A percentile compares a stretch with the other conserved stretches of the same genome.
Evolutionary conservation across 2,329 filamentous ascomycete species (phyloP).

Genomic region (Cordyceps fumosorosea): DNA sequence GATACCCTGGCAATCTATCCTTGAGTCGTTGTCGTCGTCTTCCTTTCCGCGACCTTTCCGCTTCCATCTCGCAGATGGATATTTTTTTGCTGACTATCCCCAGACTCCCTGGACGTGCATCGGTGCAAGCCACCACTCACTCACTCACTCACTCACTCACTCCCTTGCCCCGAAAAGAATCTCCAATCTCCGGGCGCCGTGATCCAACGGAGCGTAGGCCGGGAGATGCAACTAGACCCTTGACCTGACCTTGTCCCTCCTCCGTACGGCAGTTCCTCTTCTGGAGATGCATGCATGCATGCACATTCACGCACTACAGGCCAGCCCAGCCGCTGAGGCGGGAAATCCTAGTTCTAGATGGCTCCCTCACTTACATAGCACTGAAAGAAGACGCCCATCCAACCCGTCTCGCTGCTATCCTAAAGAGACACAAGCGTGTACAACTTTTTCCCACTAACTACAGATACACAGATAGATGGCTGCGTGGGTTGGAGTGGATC

Average conservation of each 20-base stretch:
- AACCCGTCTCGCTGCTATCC: slow-evolving; percentile 4
- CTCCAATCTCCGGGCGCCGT: neutral
- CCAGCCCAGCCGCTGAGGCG: neutral
- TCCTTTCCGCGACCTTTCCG: neutral
- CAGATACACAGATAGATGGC: too few species aligned
- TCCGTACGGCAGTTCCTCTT: neutral
- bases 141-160: too few species aligned
- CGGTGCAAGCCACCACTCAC: neutral
- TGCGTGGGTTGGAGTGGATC: slow-evolving; percentile 3
- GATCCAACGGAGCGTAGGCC: neutral
- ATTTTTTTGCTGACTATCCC: too few species aligned
- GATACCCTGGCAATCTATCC: neutral
- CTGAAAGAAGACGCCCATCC: neutral
- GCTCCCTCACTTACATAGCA: neutral
- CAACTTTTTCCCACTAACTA: neutral
- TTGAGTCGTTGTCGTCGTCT: neutral
- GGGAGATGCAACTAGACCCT: neutral
- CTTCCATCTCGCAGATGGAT: too few species aligned
- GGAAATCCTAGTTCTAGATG: neutral
- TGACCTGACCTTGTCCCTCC: too few species aligned
- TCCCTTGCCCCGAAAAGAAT: neutral
- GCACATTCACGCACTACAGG: neutral
- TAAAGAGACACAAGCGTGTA: slow-evolving; percentile 1
- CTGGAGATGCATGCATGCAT: neutral
- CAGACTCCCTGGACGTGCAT: neutral